A percentile compares a stretch with the other conserved stretches of the same genome.
These are phyloP conservation scores for Phoma sp. DNA, from an alignment of 2,329 filamentous ascomycete species.

Conservation along the genomic window DNA sequence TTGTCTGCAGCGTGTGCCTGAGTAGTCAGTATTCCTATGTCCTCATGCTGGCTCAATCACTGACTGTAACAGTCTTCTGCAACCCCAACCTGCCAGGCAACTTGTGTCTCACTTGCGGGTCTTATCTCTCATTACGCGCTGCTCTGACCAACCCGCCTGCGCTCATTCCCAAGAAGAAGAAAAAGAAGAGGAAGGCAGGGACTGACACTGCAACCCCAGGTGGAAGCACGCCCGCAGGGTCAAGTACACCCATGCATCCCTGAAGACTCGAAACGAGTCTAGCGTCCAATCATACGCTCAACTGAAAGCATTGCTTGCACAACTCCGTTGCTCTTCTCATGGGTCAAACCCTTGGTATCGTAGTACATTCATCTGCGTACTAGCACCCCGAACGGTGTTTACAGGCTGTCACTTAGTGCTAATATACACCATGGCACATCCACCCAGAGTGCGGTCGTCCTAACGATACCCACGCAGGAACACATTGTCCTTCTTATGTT, in stretches of 20 bases:
- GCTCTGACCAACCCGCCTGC: slow-evolving; percentile 45
- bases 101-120: slow-evolving; percentile 49
- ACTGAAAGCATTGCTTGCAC: neutral
- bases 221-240: slow-evolving; percentile 41
- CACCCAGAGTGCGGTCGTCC: no score
- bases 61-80: slow-evolving; percentile 45
- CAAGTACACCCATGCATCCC: slow-evolving; percentile 43
- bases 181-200: slow-evolving; percentile 48
- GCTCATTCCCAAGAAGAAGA: slow-evolving; percentile 49
- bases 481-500: neutral
- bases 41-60: neutral
- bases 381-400: neutral
- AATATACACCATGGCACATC: neutral
- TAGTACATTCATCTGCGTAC: neutral
- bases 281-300: neutral
- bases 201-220: slow-evolving; percentile 46
- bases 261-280: slow-evolving; percentile 18
- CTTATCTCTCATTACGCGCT: slow-evolving; percentile 47
- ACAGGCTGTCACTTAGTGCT: no score
- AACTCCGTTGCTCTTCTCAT: neutral
- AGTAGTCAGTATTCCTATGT: slow-evolving; percentile 67
- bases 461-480: neutral
- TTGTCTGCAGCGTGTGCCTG: slow-evolving; percentile 94
- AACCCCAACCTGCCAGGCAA: slow-evolving; percentile 42
- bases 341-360: neutral